phyloP scores from a whole-genome alignment of 2,329 filamentous ascomycete genomes.

The Exophiala xenobiotica region DNA sequence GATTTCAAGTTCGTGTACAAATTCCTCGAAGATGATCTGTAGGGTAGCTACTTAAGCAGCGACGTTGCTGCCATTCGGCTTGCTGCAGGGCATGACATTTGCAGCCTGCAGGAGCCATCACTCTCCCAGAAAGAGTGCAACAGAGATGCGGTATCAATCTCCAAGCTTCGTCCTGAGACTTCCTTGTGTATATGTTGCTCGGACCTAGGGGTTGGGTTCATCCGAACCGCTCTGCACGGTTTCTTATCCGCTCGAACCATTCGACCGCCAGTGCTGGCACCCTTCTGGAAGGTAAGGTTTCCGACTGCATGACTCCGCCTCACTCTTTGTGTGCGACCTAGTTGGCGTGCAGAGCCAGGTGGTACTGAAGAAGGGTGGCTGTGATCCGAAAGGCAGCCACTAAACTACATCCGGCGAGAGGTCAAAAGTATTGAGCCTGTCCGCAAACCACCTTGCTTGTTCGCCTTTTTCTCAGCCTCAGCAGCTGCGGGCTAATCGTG shows the following conservation, averaged over 20 bases:
- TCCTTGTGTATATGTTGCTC: constrained; percentile 5
- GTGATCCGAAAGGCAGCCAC: not conserved
- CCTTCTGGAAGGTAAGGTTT: not conserved
- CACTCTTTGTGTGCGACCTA: constrained; percentile 1
- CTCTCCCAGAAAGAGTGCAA: constrained; percentile 1
- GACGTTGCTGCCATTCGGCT: constrained; percentile 12
- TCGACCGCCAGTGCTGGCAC: not conserved
- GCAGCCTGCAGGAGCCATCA: constrained; percentile 1
- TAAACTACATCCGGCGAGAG: not conserved
- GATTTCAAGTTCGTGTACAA: constrained; percentile 99
- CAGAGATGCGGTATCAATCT: constrained; percentile 11
- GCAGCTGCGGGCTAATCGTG: too few relatives aligned
- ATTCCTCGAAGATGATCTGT: constrained; percentile 92
- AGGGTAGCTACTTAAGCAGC: constrained; percentile 13
- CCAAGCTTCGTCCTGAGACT: constrained; percentile 3
- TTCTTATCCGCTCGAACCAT: not conserved
- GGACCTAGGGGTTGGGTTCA: not conserved
- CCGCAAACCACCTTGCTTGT: not conserved
- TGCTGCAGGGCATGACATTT: constrained; percentile 13
- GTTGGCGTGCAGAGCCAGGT: constrained; percentile 1
- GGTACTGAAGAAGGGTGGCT: not conserved
- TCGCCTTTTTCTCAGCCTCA: not conserved
- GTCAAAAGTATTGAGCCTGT: not conserved
- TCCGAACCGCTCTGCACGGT: not conserved
- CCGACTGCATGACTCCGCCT: not conserved